Conservation (phyloP, 257 asterid genomes). For the Solanum dulcamara region DNA sequence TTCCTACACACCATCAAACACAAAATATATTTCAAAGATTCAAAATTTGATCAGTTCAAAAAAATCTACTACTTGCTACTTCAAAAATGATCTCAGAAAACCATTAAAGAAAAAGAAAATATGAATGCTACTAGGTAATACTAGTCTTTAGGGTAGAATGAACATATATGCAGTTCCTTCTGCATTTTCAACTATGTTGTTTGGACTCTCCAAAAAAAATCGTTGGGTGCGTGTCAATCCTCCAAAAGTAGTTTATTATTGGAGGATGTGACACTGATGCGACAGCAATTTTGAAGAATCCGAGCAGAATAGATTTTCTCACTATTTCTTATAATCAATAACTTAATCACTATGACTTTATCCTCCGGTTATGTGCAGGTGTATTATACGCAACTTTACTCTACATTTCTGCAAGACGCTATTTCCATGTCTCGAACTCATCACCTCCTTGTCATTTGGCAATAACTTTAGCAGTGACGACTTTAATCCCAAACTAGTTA, state of each 20-base stretch:
- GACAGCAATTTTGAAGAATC: not conserved
- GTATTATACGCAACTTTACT: too few relatives aligned
- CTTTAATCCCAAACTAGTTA: not conserved
- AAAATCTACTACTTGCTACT: not conserved
- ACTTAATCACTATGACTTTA: not conserved
- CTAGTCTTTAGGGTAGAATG: not conserved
- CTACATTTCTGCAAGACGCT: not conserved
- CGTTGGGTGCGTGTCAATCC: not conserved
- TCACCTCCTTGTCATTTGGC: not conserved
- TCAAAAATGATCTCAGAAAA: not conserved
- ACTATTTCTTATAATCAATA: not conserved
- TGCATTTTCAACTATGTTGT: not conserved
- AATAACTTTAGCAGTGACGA: not conserved
- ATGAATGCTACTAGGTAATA: not conserved
- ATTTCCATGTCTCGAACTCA: not conserved
- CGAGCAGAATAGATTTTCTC: not conserved
- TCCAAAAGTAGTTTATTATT: not conserved
- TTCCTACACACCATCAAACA: conserved; percentile 27
- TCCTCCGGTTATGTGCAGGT: not conserved
- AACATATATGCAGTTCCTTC: not conserved
- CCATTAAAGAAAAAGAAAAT: not conserved
- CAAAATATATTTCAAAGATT: not conserved
- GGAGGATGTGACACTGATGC: not conserved
- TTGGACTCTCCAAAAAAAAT: not conserved
- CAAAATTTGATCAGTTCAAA: not conserved